Conservation (phyloP, 495 filamentous ascomycete species). For the Xylaria palmicola region DNA sequence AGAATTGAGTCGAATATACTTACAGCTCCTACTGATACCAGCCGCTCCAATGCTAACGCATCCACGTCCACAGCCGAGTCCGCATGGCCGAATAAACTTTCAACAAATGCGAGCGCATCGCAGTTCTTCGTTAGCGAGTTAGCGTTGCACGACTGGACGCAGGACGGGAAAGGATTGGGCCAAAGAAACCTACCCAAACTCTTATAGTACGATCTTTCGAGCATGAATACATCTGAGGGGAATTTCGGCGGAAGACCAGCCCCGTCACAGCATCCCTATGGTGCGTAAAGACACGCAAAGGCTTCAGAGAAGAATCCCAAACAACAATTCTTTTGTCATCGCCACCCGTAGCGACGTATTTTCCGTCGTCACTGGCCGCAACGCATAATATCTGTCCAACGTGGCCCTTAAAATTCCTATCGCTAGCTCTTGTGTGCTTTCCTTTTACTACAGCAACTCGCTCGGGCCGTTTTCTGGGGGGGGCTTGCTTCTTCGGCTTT, state of each 20-base stretch:
- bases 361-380: slow-evolving; percentile 83
- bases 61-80: slow-evolving; percentile 82
- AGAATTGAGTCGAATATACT: not conserved
- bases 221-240: slow-evolving; percentile 87
- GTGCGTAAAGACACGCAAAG: slow-evolving; percentile 80
- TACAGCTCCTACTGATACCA: slow-evolving; percentile 75
- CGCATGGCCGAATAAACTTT: slow-evolving; percentile 95
- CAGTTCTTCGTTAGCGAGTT: slow-evolving; percentile 52
- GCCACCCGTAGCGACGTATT: slow-evolving; percentile 87
- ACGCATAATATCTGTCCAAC: slow-evolving; percentile 73
- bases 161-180: not conserved
- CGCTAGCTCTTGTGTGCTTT: slow-evolving; percentile 59
- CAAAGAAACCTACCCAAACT: slow-evolving; percentile 38
- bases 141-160: not conserved
- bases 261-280: slow-evolving; percentile 85
- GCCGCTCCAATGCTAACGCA: slow-evolving; percentile 80
- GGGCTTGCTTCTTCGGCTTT: slow-evolving; percentile 63
- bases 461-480: slow-evolving; percentile 68
- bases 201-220: slow-evolving; percentile 88
- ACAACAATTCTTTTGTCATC: slow-evolving; percentile 78
- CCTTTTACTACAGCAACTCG: slow-evolving; percentile 65
- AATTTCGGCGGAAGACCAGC: slow-evolving; percentile 80
- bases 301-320: slow-evolving; percentile 79
- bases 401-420: slow-evolving; percentile 70
- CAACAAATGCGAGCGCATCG: slow-evolving; percentile 82